Evolutionary conservation across 2,329 filamentous ascomycete genomes (phyloP).

Genomic region (Scedosporium apiospermum): DNA sequence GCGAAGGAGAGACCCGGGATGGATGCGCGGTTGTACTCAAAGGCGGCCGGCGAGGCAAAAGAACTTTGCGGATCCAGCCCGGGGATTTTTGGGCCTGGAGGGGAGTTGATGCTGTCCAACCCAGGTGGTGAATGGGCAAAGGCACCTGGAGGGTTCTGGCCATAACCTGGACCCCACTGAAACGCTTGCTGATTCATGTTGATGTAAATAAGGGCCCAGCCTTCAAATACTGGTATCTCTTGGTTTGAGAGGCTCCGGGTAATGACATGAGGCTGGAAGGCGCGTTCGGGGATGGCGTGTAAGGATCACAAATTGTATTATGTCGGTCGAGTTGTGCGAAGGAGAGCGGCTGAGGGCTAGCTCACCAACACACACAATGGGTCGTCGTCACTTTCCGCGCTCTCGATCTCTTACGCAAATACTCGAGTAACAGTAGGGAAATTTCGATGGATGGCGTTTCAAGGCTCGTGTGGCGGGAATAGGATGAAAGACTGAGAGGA

Average conservation of each 20-base stretch:
- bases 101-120: neutral
- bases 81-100: neutral
- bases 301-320: neutral
- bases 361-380: too few relatives aligned
- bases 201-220: neutral
- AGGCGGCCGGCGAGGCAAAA: slow-evolving; percentile 6
- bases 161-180: neutral
- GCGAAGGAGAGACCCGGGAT: slow-evolving; percentile 22
- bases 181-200: neutral
- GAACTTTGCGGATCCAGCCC: neutral
- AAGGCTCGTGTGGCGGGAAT: too few relatives aligned
- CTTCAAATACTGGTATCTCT: neutral
- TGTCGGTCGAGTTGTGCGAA: too few relatives aligned
- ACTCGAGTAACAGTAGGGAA: too few relatives aligned
- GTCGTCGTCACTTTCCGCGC: neutral
- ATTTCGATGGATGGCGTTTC: too few relatives aligned
- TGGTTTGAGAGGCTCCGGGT: neutral
- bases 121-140: slow-evolving; percentile 1
- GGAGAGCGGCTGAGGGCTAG: too few relatives aligned
- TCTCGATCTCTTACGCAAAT: too few relatives aligned
- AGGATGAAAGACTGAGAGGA: neutral
- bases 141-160: neutral
- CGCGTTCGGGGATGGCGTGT: neutral
- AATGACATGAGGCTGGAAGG: neutral
- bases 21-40: slow-evolving; percentile 17